Base-by-base conservation (phyloP, 495 filamentous ascomycete genomes). In the Aspergillus haitiensis region DNA sequence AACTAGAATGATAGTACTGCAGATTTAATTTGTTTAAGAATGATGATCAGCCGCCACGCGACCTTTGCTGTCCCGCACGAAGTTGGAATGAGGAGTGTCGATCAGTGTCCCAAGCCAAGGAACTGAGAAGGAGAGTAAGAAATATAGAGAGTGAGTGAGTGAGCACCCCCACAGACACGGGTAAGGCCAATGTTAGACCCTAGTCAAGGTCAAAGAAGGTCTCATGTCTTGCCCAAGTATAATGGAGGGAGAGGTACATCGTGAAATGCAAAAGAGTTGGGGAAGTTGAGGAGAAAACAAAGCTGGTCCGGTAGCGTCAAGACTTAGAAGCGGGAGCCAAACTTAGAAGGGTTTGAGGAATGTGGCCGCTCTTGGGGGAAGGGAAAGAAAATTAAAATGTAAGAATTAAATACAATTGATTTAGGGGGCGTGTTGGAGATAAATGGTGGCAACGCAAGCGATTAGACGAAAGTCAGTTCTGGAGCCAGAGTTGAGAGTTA, bases 11-110 rank as follows among this genome's bases (percentile, higher is more conserved):
- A 47, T 47, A 11, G 10, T 46, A 39, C 44, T 49, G 44, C 54
- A 57, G 55, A 15, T 35, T 39, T 18, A 18, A 18, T 10, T 8
- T 11, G 15, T 50, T 3, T 16, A 48, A 42, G 50, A 60, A 60
- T 60, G 58, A 13, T 12, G 50, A 60, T 60, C 58, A 40, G 57
- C 56, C 35, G 49, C 58, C 58, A 60, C 58, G 48, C 58, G 58
- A 48, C 44, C 5, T 42, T 42, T 18, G 33, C 11, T 46, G 37
- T 13, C 7, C 34, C 16, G 55, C 46, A 42, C 56, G 15, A 48
- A 16, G 55, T 16, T 42, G 21, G 21, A 27, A 27, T 27, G 15
- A 16, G 46, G 18, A 49, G 36, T 60, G 58, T 42, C 40, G 58
- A 54, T 54, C 50, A 42, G 50, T 39, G 3, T 45, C 47, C 37